phyloP scores from a whole-genome alignment of 2,329 filamentous ascomycete genomes.

The Trematosphaeria pertusa region DNA sequence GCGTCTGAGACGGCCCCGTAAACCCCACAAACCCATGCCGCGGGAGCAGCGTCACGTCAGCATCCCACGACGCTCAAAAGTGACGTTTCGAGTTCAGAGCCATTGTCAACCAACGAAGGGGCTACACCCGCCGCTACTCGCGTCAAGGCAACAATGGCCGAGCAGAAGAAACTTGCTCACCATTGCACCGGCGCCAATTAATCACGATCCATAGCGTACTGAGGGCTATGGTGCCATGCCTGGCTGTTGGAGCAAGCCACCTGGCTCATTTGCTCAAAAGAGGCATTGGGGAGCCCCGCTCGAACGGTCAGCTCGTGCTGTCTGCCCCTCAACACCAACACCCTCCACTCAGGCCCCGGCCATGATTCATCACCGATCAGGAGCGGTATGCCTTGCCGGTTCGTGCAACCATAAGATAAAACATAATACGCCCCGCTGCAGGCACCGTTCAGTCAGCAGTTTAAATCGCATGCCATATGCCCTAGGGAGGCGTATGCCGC shows the following conservation, averaged over 20 bases:
- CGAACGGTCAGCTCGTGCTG: not conserved
- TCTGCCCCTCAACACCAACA: conserved; percentile 6
- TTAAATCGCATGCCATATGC: conserved; percentile 1
- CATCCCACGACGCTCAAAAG: conserved; percentile 9
- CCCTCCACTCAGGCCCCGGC: not conserved
- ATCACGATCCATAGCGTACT: too few species aligned
- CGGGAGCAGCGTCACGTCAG: conserved; percentile 2
- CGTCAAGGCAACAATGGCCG: too few species aligned
- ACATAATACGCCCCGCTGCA: conserved; percentile 14
- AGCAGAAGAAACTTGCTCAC: too few species aligned
- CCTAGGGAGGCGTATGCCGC: conserved; percentile 2
- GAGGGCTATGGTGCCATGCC: too few species aligned
- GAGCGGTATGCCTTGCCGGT: conserved; percentile 1
- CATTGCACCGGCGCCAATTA: too few species aligned
- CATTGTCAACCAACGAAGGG: too few species aligned
- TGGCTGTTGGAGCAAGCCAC: too few species aligned
- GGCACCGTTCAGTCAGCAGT: conserved; percentile 14
- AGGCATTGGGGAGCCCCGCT: not conserved
- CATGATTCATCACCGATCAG: conserved; percentile 8
- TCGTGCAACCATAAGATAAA: conserved; percentile 6
- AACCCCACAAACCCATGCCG: conserved; percentile 16
- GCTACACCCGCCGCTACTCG: too few species aligned
- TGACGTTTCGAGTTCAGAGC: too few species aligned
- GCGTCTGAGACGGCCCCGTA: conserved; percentile 7
- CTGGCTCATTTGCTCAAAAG: conserved; percentile 1